Percentiles rank a stretch among this genome's conserved stretches.
phyloP scores from a whole-genome alignment of 1,139 yeast genomes.

The Suhomyces kunorum region DNA sequence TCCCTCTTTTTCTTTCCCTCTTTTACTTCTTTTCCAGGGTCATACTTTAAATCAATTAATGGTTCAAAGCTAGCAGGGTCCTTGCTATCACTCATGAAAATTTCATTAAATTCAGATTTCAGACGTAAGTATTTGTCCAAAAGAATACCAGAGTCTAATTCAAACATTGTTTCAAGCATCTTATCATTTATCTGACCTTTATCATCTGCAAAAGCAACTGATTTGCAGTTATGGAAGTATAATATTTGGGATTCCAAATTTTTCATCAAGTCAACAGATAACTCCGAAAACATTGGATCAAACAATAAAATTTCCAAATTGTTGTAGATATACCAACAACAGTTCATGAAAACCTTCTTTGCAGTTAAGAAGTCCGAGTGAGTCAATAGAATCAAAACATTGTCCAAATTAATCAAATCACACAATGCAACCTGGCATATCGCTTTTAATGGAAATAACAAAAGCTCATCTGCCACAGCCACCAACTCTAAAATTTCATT shows the following conservation, averaged over 20 bases:
- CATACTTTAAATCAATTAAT: constrained; percentile 42
- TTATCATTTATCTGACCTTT: constrained; percentile 19
- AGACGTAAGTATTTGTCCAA: constrained; percentile 37
- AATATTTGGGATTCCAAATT: constrained; percentile 33
- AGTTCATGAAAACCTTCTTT: constrained; percentile 53
- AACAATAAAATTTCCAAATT: constrained; percentile 66
- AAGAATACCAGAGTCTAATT: constrained; percentile 24
- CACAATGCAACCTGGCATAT: constrained; percentile 63
- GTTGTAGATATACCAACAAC: constrained; percentile 68
- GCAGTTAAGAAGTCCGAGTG: constrained; percentile 58
- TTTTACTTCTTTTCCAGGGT: constrained; percentile 19
- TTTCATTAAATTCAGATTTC: constrained; percentile 43
- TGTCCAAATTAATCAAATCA: constrained; percentile 60
- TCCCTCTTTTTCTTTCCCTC: constrained; percentile 21
- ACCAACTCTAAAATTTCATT: constrained; percentile 59
- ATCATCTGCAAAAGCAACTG: constrained; percentile 23
- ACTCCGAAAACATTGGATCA: constrained; percentile 39
- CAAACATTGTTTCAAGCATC: constrained; percentile 23
- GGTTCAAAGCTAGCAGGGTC: constrained; percentile 49
- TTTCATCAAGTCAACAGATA: constrained; percentile 30
- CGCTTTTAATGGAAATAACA: constrained; percentile 60
- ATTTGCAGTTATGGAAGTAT: constrained; percentile 32
- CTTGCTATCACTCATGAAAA: constrained; percentile 49
- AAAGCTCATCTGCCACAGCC: constrained; percentile 63
- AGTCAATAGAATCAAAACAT: constrained; percentile 56